Evolutionary conservation across 768 basidiomycete genomes (phyloP).

Genomic region (Russula virescens): DNA sequence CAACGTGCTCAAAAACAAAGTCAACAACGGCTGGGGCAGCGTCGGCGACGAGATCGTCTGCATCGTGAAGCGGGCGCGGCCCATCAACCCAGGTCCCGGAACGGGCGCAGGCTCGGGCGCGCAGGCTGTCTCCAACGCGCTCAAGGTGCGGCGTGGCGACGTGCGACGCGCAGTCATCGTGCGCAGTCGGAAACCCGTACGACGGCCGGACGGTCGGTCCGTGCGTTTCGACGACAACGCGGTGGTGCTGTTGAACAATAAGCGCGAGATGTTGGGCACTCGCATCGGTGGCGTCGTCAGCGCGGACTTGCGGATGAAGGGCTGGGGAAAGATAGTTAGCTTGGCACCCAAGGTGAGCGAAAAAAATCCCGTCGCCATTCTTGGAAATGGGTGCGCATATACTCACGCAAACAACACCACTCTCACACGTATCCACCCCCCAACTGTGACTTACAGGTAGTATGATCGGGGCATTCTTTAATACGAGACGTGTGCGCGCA

Average conservation of each 20-base stretch:
- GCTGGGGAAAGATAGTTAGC: constrained; percentile 92
- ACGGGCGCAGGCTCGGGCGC: constrained; percentile 32
- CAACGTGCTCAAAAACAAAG: constrained; percentile 93
- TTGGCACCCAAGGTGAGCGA: constrained; percentile 77
- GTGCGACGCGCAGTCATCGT: constrained; percentile 96
- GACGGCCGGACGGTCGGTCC: constrained; percentile 80
- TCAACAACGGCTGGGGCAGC: constrained; percentile 88
- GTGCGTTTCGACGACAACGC: constrained; percentile 97
- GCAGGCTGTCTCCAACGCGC: constrained; percentile 64
- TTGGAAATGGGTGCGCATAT: not conserved
- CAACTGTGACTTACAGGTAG: constrained; percentile 6
- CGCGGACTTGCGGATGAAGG: constrained; percentile 82
- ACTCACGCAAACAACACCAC: too few relatives aligned
- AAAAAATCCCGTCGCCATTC: not conserved
- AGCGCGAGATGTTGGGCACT: constrained; percentile 92
- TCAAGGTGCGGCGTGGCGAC: constrained; percentile 91
- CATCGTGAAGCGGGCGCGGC: constrained; percentile 87
- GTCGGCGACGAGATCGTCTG: constrained; percentile 96
- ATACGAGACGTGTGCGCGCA: not conserved
- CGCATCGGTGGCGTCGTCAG: constrained; percentile 92
- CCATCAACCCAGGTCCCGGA: constrained; percentile 45
- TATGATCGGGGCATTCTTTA: not conserved
- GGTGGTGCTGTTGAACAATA: constrained; percentile 89
- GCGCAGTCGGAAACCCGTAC: constrained; percentile 80
- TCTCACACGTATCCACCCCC: too few relatives aligned